Evolutionary conservation across 352 stramenopile species (phyloP).

Genomic region (Phytophthora tentaculata): DNA sequence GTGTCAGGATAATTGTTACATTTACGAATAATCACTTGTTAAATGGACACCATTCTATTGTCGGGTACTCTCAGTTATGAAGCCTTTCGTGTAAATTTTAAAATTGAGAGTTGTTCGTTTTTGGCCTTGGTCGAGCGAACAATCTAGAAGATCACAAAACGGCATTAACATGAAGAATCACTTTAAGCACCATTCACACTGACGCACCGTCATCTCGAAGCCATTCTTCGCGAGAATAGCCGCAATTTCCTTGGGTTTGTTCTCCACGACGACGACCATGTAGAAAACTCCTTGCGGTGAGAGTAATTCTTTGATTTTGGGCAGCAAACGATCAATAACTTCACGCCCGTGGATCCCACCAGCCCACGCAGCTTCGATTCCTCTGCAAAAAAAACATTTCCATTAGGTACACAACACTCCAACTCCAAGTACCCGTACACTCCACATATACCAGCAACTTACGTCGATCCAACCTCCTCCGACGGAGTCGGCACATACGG

Average conservation of each 20-base stretch:
- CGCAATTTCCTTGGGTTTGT: slow-evolving; percentile 95
- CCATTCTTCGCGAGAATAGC: slow-evolving; percentile 68
- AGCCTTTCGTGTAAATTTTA: slow-evolving; percentile 62
- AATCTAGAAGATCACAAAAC: slow-evolving; percentile 38
- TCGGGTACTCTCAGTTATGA: too few species aligned
- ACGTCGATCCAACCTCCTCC: slow-evolving; percentile 94
- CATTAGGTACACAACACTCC: not conserved
- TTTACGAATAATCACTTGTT: too few species aligned
- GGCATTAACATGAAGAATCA: too few species aligned
- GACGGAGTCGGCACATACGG: slow-evolving; percentile 98
- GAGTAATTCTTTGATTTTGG: slow-evolving; percentile 88
- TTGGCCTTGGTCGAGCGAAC: slow-evolving; percentile 70
- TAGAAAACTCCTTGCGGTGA: slow-evolving; percentile 93
- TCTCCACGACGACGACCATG: slow-evolving; percentile 98
- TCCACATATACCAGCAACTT: slow-evolving; percentile 15
- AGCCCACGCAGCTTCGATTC: slow-evolving; percentile 97
- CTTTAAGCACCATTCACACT: too few species aligned
- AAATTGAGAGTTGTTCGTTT: slow-evolving; percentile 79
- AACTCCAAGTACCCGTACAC: not conserved
- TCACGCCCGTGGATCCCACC: slow-evolving; percentile 93
- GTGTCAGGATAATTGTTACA: too few species aligned
- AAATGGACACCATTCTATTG: too few species aligned
- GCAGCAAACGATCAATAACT: slow-evolving; percentile 96
- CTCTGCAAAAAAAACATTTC: slow-evolving; percentile 40
- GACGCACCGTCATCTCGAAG: slow-evolving; percentile 69